phyloP scores from a whole-genome alignment of 306 rosid species.

The Malus domestica region DNA sequence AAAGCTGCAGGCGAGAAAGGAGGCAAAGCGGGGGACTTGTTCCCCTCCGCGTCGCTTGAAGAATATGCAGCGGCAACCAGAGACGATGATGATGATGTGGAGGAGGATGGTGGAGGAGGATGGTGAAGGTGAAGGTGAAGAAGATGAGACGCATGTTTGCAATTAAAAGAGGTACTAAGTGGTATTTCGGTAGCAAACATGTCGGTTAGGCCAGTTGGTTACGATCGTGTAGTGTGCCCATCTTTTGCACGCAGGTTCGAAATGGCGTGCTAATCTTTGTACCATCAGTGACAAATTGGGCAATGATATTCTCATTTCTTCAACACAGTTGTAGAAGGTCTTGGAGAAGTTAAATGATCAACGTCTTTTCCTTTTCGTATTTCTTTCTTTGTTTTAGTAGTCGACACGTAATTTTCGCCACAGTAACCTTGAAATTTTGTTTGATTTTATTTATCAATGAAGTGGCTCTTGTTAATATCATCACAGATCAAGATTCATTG shows the following conservation, averaged over 20 bases:
- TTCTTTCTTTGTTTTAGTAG: neutral
- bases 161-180: neutral
- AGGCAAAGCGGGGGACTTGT: slow-evolving; percentile 47
- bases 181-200: neutral
- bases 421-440: neutral
- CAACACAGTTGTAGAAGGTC: neutral
- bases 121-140: neutral
- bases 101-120: neutral
- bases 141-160: neutral
- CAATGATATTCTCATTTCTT: neutral
- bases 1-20: slow-evolving; percentile 28
- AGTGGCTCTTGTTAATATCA: slow-evolving; percentile 6
- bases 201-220: neutral
- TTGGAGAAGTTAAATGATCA: neutral
- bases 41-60: slow-evolving; percentile 54
- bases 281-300: neutral
- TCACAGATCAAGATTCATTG: neutral
- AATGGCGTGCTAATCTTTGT: neutral
- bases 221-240: neutral
- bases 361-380: neutral
- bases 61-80: slow-evolving; percentile 44
- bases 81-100: slow-evolving; percentile 4
- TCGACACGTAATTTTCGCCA: neutral
- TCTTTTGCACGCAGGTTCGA: neutral
- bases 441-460: neutral